Percentiles rank a stretch among this genome's conserved stretches.
phyloP scores from a whole-genome alignment of 176 grass and related monocot species.

The Rhipidocladum racemiflorum region DNA sequence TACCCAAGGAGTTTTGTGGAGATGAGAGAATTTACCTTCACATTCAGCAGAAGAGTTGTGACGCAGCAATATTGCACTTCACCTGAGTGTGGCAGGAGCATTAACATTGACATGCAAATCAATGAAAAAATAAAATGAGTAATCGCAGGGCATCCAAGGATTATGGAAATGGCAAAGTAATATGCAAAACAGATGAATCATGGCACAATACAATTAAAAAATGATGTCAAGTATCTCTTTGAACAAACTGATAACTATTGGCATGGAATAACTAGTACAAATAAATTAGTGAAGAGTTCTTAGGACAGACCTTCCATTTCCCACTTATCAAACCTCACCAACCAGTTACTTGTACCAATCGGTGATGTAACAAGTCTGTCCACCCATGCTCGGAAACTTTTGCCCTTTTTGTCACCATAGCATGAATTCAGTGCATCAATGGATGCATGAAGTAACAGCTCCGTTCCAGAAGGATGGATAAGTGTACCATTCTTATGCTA shows the following conservation, averaged over 20 bases:
- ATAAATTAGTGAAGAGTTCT: conserved; percentile 1
- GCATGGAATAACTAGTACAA: not conserved
- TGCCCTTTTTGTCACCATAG: conserved; percentile 68
- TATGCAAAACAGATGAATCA: not conserved
- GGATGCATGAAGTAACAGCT: conserved; percentile 52
- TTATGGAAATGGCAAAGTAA: not conserved
- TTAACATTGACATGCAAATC: not conserved
- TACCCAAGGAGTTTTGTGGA: not conserved
- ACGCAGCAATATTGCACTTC: conserved; percentile 37
- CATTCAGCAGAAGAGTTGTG: conserved; percentile 56
- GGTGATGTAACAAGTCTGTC: conserved; percentile 67
- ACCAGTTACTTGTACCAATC: conserved; percentile 57
- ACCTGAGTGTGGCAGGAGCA: conserved; percentile 37
- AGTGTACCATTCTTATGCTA: conserved; percentile 61
- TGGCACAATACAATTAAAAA: not conserved
- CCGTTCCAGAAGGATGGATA: conserved; percentile 75
- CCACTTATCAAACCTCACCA: conserved; percentile 88
- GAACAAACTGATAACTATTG: not conserved
- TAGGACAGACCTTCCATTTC: conserved; percentile 61
- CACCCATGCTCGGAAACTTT: conserved; percentile 65
- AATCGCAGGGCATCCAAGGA: not conserved
- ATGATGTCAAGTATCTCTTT: not conserved
- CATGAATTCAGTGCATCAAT: conserved; percentile 52
- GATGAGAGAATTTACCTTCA: conserved; percentile 45
- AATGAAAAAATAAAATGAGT: not conserved